Evolutionary conservation across 768 basidiomycete genomes (phyloP).

Genomic region (Tulasnella sp.): DNA sequence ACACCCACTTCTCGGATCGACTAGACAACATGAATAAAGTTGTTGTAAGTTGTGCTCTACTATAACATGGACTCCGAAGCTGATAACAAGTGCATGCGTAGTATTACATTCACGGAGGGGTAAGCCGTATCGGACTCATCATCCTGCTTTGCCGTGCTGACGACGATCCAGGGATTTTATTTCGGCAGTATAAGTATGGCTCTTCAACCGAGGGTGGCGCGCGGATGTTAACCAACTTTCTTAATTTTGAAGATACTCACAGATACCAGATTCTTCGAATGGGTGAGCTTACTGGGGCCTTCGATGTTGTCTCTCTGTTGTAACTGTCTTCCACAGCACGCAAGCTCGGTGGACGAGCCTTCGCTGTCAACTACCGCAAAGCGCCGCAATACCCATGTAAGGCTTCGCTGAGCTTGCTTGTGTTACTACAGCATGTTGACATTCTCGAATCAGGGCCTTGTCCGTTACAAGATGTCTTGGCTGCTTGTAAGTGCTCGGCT

Average conservation of each 20-base stretch:
- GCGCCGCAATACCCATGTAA: conserved; percentile 87
- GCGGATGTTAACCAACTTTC: neutral
- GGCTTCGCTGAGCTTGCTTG: neutral
- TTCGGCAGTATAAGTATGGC: conserved; percentile 24
- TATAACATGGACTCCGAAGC: conserved; percentile 27
- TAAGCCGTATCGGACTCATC: conserved; percentile 33
- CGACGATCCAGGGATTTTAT: conserved; percentile 11
- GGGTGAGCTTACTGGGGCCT: conserved; percentile 63
- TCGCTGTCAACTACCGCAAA: conserved; percentile 51
- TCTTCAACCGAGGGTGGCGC: conserved; percentile 35
- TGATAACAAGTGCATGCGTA: neutral
- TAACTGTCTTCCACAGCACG: conserved; percentile 6
- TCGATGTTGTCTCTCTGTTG: conserved; percentile 50
- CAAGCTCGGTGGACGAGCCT: conserved; percentile 27
- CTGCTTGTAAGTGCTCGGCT: conserved; percentile 60
- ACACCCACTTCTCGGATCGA: conserved; percentile 26
- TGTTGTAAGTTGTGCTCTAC: conserved; percentile 31
- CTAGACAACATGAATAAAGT: conserved; percentile 25
- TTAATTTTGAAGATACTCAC: conserved; percentile 41
- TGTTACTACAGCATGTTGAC: neutral
- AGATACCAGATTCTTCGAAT: conserved; percentile 53
- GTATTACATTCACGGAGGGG: conserved; percentile 39
- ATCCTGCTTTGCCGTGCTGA: neutral
- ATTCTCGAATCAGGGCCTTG: conserved; percentile 39
- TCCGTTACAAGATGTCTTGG: conserved; percentile 81